A percentile compares a stretch with the other conserved stretches of the same genome.
These are phyloP conservation scores for Ananas comosus DNA, from an alignment of 176 grass and related monocot genomes.

Conservation along the genomic window DNA sequence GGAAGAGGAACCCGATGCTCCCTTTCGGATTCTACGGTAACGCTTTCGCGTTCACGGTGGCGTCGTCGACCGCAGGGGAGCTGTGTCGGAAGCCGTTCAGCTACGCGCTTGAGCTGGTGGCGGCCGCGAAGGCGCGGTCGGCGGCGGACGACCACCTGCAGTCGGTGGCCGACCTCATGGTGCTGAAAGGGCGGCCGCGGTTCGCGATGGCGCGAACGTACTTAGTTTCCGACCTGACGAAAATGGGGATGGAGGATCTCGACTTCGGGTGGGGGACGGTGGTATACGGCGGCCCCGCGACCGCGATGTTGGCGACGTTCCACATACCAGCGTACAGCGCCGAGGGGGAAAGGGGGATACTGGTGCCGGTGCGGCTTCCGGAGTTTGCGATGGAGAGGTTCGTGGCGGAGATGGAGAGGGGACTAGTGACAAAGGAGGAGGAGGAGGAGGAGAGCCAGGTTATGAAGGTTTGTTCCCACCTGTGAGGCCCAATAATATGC, in stretches of 20 bases:
- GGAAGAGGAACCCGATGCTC: not conserved
- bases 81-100: not conserved
- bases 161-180: constrained; percentile 28
- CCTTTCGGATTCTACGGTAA: constrained; percentile 20
- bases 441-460: too few relatives aligned
- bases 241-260: constrained; percentile 16
- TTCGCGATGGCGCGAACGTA: constrained; percentile 25
- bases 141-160: constrained; percentile 10
- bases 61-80: not conserved
- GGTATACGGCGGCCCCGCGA: constrained; percentile 29
- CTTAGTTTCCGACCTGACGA: constrained; percentile 28
- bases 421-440: not conserved
- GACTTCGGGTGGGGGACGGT: constrained; percentile 38
- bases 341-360: constrained; percentile 17
- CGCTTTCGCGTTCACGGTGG: constrained; percentile 10
- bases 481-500: too few relatives aligned
- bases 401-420: not conserved
- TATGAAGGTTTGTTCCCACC: too few relatives aligned
- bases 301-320: constrained; percentile 21
- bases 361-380: constrained; percentile 24
- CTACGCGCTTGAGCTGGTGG: constrained; percentile 7
- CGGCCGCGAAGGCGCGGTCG: constrained; percentile 10
- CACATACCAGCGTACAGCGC: constrained; percentile 1
- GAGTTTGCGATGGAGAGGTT: constrained; percentile 19
- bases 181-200: constrained; percentile 16